Evolutionary conservation across 139 green algal genomes (phyloP), one percentile per base, ranked within the genome.

Genomic region (Limnomonas spitsbergensis): DNA sequence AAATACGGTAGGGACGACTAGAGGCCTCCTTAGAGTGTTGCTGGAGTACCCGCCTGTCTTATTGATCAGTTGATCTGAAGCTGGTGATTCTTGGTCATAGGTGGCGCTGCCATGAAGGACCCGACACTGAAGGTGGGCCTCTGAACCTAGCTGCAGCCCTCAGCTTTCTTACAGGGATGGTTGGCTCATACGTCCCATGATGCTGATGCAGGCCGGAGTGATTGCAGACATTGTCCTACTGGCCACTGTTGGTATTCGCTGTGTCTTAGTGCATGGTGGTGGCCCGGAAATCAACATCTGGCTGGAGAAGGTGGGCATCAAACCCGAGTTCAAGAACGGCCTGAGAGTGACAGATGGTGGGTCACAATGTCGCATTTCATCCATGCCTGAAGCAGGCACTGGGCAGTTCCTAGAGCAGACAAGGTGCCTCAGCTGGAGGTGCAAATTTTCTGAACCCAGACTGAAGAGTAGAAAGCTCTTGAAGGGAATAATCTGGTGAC

Each of bases 261-360:
- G 89, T 0, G 95, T 99, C 42, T 85, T 99, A 52, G 95, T 99
- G 78, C 96, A 99, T 79, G 96, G 96, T 14, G 96, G 96, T n/a
- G 96, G 96, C 29, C 96, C 96, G 4, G 96, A 99, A 82, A 99
- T 99, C 89, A 99, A 99, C 90, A 87, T 66, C 31, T 99, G 96
- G 96, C 90, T 99, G 32, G 86, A 85, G 24, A 97, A 97, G 84
- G 84, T 99, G 14, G 93, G 94, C 73, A 98, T 98, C 66, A 88
- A 97, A 84, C 80, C 95, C 1, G 84, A 95, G 52, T 99, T 99
- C 85, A 94, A 97, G 73, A 97, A 98, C 77, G 96, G 96, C 0
- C 90, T 99, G 73, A 90, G 96, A 2, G 95, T 99, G 1, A 99
- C 96, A 24, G 96, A 99, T 76, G 94, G 88, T 92, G 71, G 67